Conservation (phyloP, 345 rosid genomes). For the Noccaea caerulescens region DNA sequence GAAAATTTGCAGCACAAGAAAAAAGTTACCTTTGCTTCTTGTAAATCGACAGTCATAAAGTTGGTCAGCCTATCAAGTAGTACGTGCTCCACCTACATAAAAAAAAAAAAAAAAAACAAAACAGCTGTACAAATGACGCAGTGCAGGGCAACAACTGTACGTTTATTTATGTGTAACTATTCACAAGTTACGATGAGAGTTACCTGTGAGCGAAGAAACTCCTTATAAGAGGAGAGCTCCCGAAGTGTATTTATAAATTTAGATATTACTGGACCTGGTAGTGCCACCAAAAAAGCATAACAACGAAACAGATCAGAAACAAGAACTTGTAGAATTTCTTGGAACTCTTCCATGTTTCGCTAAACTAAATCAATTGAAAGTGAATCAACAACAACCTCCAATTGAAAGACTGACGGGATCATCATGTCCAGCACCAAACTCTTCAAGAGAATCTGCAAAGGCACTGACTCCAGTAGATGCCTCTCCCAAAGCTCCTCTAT, state of each 20-base stretch:
- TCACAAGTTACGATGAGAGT: constrained; percentile 32
- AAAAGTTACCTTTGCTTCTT: constrained; percentile 65
- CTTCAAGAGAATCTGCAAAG: constrained; percentile 79
- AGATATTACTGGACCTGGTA: constrained; percentile 72
- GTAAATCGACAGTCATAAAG: constrained; percentile 69
- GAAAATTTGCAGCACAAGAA: background rate
- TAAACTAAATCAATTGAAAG: constrained; percentile 3
- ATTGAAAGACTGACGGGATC: constrained; percentile 81
- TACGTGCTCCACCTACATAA: constrained; percentile 81
- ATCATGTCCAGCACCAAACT: constrained; percentile 87
- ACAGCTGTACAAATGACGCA: constrained; percentile 5
- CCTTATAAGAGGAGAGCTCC: constrained; percentile 78
- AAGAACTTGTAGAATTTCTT: background rate
- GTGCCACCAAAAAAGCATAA: constrained; percentile 15
- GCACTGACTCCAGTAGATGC: constrained; percentile 62
- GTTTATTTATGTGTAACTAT: background rate
- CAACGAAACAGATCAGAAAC: constrained; percentile 19
- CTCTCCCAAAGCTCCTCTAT: constrained; percentile 79
- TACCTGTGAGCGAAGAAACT: constrained; percentile 86
- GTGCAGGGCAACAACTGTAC: background rate
- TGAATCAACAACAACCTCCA: constrained; percentile 63
- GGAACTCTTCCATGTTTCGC: background rate
- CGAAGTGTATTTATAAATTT: constrained; percentile 72
- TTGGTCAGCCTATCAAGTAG: constrained; percentile 66
- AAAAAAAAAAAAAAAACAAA: constrained; percentile 10